Percentiles rank a stretch among this genome's conserved stretches.
phyloP scores from a whole-genome alignment of 352 stramenopile species.

The Pythium vanterpoolii region DNA sequence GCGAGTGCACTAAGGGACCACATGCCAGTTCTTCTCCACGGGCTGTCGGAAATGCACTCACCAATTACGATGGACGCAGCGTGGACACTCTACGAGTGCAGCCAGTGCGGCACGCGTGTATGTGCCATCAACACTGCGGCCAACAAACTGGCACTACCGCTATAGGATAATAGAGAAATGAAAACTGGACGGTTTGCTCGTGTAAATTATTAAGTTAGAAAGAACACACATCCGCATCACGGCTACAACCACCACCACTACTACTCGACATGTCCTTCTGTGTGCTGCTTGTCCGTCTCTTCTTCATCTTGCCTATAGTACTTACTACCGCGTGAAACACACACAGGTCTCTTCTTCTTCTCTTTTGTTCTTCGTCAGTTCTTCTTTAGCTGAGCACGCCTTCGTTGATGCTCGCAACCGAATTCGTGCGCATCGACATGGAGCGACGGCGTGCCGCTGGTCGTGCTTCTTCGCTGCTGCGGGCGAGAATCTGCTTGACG shows the following conservation, averaged over 20 bases:
- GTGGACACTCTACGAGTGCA: conserved; percentile 22
- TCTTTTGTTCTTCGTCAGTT: background rate
- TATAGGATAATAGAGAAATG: background rate
- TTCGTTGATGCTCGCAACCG: conserved; percentile 41
- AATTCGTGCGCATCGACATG: conserved; percentile 52
- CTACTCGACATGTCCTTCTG: background rate
- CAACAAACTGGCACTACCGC: conserved; percentile 10
- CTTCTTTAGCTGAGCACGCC: background rate
- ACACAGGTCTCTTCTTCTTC: background rate
- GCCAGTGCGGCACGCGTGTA: conserved; percentile 9
- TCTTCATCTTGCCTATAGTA: conserved; percentile 3
- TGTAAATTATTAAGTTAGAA: conserved; percentile 28
- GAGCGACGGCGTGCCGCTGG: conserved; percentile 53
- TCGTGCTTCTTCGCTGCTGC: conserved; percentile 34
- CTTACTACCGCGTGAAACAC: background rate
- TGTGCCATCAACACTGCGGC: conserved; percentile 3
- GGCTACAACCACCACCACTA: background rate
- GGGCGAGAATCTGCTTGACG: conserved; percentile 82
- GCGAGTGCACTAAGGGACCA: conserved; percentile 7
- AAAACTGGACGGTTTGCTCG: background rate
- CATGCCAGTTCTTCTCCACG: conserved; percentile 12
- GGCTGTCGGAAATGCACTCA: background rate
- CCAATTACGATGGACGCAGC: background rate
- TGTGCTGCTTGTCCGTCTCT: background rate
- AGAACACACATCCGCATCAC: background rate